Evolutionary conservation across 345 rosid species (phyloP).

Genomic region (Euphorbia pulcherrima): DNA sequence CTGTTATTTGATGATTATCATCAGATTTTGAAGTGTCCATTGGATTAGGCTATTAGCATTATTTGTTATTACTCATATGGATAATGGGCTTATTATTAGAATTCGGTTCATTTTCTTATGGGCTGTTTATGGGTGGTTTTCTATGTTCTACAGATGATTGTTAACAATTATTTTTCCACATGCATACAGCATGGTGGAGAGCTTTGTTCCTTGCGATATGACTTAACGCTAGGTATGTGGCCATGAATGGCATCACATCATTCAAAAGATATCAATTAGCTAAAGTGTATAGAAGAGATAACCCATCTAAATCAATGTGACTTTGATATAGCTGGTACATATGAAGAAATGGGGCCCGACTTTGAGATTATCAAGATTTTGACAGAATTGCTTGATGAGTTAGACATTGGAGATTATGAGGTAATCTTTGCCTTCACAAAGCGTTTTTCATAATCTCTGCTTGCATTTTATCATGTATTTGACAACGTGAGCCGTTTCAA

Average conservation of each 20-base stretch:
- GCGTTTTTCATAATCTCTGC: background rate
- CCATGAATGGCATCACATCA: slow-evolving; percentile 80
- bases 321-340: slow-evolving; percentile 88
- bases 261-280: slow-evolving; percentile 86
- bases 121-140: background rate
- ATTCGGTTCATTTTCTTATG: background rate
- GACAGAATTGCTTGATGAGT: slow-evolving; percentile 73
- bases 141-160: background rate
- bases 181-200: slow-evolving; percentile 74
- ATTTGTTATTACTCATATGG: too few relatives aligned
- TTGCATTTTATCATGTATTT: background rate
- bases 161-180: background rate
- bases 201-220: slow-evolving; percentile 87
- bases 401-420: slow-evolving; percentile 84
- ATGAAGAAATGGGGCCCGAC: slow-evolving; percentile 90
- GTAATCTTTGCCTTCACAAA: slow-evolving; percentile 28
- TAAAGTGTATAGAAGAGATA: slow-evolving; percentile 87
- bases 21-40: background rate
- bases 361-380: slow-evolving; percentile 70
- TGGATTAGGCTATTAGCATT: background rate
- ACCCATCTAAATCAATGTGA: slow-evolving; percentile 95
- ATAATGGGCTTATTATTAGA: background rate
- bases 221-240: slow-evolving; percentile 89
- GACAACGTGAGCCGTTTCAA: background rate
- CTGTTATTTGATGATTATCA: background rate